Evolutionary conservation across 2,329 filamentous ascomycete species (phyloP).

Genomic region (Penicillium sp.): DNA sequence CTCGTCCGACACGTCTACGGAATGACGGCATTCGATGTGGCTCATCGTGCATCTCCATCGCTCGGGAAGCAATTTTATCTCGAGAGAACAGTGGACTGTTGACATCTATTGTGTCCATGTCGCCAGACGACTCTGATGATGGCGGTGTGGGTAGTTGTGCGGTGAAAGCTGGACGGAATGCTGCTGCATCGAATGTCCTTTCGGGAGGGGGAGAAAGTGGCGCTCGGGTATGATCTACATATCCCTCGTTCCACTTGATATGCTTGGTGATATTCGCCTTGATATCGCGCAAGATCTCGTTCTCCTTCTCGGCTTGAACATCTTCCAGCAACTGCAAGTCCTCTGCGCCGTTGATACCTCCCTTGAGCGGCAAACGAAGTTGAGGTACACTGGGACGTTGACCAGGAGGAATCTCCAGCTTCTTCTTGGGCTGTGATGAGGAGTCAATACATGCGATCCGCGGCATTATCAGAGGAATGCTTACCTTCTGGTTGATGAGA

Average conservation of each 20-base stretch:
- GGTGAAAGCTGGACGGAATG: slow-evolving; percentile 68
- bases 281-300: slow-evolving; percentile 76
- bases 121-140: slow-evolving; percentile 50
- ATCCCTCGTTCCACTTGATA: slow-evolving; percentile 85
- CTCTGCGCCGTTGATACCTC: slow-evolving; percentile 73
- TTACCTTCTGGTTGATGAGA: slow-evolving; percentile 88
- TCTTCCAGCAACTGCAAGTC: slow-evolving; percentile 78
- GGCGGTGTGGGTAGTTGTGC: slow-evolving; percentile 62
- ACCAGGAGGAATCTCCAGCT: slow-evolving; percentile 58
- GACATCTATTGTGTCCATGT: slow-evolving; percentile 41
- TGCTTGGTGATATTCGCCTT: slow-evolving; percentile 86
- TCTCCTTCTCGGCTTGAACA: slow-evolving; percentile 76
- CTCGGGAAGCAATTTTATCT: slow-evolving; percentile 43
- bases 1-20: slow-evolving; percentile 78
- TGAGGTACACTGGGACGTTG: slow-evolving; percentile 65
- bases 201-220: slow-evolving; percentile 79
- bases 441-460: slow-evolving; percentile 37
- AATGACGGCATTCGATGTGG: slow-evolving; percentile 62
- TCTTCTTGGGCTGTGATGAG: slow-evolving; percentile 66
- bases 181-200: slow-evolving; percentile 55
- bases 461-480: slow-evolving; percentile 26
- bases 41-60: slow-evolving; percentile 46
- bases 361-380: slow-evolving; percentile 67
- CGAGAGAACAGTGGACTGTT: slow-evolving; percentile 31
- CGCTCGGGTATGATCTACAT: slow-evolving; percentile 82